Conservation (phyloP, 2,329 filamentous ascomycete species). For the Neonectria hederae region DNA sequence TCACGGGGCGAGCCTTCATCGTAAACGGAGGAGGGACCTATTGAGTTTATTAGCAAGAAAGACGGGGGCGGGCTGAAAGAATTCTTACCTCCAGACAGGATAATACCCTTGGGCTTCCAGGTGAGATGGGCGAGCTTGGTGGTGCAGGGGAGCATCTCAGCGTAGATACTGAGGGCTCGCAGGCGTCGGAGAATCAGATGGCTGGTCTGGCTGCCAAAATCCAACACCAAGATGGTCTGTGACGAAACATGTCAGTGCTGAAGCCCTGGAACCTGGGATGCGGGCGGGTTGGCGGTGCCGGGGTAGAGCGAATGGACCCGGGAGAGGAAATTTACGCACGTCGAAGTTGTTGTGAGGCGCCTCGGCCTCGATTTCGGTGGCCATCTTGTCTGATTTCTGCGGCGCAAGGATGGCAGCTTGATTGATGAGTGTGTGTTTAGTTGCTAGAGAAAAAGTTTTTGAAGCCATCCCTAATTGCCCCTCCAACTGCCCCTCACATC, state of each 20-base stretch:
- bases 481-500: not conserved
- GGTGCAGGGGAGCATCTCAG: conserved; percentile 56
- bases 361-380: conserved; percentile 33
- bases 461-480: not conserved
- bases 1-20: conserved; percentile 72
- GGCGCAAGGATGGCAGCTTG: not conserved
- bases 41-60: conserved; percentile 18
- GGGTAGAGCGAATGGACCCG: not conserved
- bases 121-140: conserved; percentile 27
- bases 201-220: conserved; percentile 74
- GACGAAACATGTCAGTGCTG: conserved; percentile 18
- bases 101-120: conserved; percentile 77
- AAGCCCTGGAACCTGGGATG: not conserved
- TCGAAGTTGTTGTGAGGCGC: conserved; percentile 52
- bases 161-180: conserved; percentile 82
- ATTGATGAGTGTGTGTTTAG: not conserved
- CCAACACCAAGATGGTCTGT: conserved; percentile 76
- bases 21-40: conserved; percentile 77
- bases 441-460: not conserved
- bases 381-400: not conserved
- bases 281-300: not conserved
- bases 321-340: conserved; percentile 36
- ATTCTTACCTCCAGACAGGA: conserved; percentile 57
- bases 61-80: not conserved
- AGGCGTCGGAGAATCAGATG: conserved; percentile 81